Evolutionary conservation across 768 basidiomycete species (phyloP).

Genomic region (Serendipita sp.): DNA sequence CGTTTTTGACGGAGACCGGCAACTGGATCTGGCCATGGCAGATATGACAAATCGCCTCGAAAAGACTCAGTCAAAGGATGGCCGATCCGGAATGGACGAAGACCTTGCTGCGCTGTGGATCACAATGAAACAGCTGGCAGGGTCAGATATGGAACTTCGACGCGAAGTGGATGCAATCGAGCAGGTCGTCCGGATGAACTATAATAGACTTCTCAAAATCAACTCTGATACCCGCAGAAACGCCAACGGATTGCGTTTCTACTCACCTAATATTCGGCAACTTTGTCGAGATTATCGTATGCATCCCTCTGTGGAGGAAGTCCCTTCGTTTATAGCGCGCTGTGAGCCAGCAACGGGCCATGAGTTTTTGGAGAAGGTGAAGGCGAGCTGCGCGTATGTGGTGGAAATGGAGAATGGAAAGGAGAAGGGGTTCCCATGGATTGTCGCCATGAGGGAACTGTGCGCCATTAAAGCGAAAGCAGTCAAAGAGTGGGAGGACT

Average conservation of each 20-base stretch:
- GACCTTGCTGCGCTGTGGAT: neutral
- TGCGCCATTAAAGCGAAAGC: neutral
- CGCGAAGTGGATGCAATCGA: neutral
- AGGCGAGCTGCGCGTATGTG: constrained; percentile 2
- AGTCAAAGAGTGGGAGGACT: too few species aligned
- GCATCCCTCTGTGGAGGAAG: neutral
- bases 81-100: neutral
- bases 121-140: neutral
- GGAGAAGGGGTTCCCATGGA: neutral
- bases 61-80: neutral
- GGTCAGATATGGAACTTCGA: neutral
- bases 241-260: too few species aligned
- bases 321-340: neutral
- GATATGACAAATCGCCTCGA: neutral
- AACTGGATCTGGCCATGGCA: neutral
- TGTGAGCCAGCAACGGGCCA: neutral
- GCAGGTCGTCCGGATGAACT: neutral
- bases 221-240: neutral
- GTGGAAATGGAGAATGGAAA: neutral
- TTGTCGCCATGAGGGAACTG: neutral
- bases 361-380: neutral
- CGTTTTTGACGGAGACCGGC: neutral
- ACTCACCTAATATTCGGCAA: neutral
- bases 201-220: neutral
- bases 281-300: neutral